Evolutionary conservation across 768 basidiomycete genomes (phyloP).

Genomic region (Amanita pseudoporphyria): DNA sequence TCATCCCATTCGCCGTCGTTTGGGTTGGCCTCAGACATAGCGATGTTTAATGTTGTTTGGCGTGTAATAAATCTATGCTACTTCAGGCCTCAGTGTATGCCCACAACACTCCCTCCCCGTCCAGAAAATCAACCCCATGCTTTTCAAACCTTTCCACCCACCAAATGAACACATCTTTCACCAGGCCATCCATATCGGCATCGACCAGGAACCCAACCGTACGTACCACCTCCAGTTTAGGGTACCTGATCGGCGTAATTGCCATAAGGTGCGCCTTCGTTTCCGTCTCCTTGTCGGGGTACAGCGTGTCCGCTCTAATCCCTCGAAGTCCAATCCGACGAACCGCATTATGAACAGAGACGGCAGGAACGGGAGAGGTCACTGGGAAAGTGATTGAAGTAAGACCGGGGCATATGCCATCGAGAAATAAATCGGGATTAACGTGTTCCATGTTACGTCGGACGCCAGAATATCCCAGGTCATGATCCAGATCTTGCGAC

Average conservation of each 20-base stretch:
- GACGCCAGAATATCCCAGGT: conserved; percentile 11
- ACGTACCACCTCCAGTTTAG: conserved; percentile 35
- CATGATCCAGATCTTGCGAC: conserved; percentile 22
- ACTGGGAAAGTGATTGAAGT: conserved; percentile 32
- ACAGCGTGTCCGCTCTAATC: conserved; percentile 30
- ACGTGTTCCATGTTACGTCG: conserved; percentile 22
- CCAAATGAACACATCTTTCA: conserved; percentile 43
- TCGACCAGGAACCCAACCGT: conserved; percentile 40
- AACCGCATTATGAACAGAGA: conserved; percentile 24
- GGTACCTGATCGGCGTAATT: conserved; percentile 32
- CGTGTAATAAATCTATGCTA: not conserved
- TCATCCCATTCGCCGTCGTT: conserved; percentile 25
- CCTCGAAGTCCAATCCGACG: conserved; percentile 39
- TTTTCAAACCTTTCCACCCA: conserved; percentile 44
- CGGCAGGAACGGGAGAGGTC: conserved; percentile 21
- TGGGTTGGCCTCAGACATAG: not conserved
- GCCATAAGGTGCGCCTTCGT: conserved; percentile 32
- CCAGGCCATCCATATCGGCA: conserved; percentile 29
- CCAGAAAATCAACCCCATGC: conserved; percentile 39
- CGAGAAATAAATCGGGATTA: conserved; percentile 33
- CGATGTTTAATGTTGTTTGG: conserved; percentile 3
- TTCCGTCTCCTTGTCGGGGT: conserved; percentile 28
- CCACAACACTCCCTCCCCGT: conserved; percentile 48
- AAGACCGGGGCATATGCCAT: conserved; percentile 35
- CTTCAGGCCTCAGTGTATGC: conserved; percentile 20